Conservation (phyloP, 2,329 filamentous ascomycete genomes). For the Trichoderma sp. region DNA sequence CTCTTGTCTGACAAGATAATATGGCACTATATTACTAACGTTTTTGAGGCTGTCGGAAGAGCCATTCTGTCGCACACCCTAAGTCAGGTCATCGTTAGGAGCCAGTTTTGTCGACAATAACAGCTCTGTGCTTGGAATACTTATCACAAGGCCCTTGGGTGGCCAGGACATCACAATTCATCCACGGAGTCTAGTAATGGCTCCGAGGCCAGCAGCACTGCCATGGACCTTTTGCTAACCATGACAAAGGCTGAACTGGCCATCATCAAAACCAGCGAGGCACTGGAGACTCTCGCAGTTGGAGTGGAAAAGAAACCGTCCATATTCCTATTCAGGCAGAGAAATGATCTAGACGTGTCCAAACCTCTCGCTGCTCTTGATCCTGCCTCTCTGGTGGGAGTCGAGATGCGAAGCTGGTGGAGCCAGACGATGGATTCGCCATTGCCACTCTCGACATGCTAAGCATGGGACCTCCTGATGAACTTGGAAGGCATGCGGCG, state of each 20-base stretch:
- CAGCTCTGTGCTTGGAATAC: background rate
- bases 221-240: background rate
- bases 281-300: background rate
- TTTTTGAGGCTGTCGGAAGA: background rate
- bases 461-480: background rate
- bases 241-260: background rate
- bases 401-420: background rate
- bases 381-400: background rate
- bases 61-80: background rate
- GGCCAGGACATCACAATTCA: background rate
- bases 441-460: background rate
- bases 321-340: background rate
- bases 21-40: too few species aligned
- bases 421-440: background rate
- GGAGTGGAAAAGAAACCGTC: background rate
- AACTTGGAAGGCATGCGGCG: background rate
- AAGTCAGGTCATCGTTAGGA: background rate
- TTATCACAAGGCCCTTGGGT: background rate
- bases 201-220: background rate
- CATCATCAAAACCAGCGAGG: background rate
- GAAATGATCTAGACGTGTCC: background rate
- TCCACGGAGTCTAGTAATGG: background rate
- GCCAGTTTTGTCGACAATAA: background rate
- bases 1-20: too few species aligned
- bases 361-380: background rate